Conservation (phyloP, 2,329 filamentous ascomycete species). For the Cryphonectria naterciae region DNA sequence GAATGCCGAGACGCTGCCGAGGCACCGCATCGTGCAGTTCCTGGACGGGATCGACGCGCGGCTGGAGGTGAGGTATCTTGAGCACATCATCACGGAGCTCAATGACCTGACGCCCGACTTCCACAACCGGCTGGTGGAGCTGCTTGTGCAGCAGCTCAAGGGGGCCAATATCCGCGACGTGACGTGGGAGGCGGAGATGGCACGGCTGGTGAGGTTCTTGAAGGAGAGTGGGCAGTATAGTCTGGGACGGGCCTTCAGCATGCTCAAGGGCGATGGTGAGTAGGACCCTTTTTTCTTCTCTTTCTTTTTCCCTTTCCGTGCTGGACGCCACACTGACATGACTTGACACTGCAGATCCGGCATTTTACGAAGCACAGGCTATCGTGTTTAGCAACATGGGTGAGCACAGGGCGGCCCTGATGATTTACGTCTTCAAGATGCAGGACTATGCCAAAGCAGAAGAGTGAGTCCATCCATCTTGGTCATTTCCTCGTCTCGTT, state of each 20-base stretch:
- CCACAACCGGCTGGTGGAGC: constrained; percentile 80
- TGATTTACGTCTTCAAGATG: constrained; percentile 96
- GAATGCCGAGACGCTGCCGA: constrained; percentile 87
- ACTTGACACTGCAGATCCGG: constrained; percentile 60
- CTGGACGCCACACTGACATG: constrained; percentile 25
- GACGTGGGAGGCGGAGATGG: constrained; percentile 62
- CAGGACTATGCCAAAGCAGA: constrained; percentile 87
- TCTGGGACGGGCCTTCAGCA: constrained; percentile 72
- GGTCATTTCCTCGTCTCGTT: too few species aligned
- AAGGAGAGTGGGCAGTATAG: constrained; percentile 80
- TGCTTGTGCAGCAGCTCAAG: constrained; percentile 64
- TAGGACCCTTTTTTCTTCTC: neutral
- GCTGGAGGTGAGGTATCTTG: constrained; percentile 81
- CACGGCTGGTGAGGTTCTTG: constrained; percentile 74
- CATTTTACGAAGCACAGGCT: constrained; percentile 87
- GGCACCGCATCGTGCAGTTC: constrained; percentile 75
- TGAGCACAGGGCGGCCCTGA: constrained; percentile 91
- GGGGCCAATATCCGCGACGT: constrained; percentile 44
- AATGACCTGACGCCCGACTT: constrained; percentile 84
- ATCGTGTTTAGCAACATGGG: constrained; percentile 94
- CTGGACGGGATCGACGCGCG: constrained; percentile 69
- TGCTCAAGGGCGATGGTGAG: constrained; percentile 80
- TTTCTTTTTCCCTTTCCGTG: neutral
- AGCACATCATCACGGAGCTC: constrained; percentile 87
- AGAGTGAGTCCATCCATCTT: constrained; percentile 64